These are phyloP conservation scores for Penicillium sp. DNA, from an alignment of 2,329 filamentous ascomycete species.

Conservation along the genomic window DNA sequence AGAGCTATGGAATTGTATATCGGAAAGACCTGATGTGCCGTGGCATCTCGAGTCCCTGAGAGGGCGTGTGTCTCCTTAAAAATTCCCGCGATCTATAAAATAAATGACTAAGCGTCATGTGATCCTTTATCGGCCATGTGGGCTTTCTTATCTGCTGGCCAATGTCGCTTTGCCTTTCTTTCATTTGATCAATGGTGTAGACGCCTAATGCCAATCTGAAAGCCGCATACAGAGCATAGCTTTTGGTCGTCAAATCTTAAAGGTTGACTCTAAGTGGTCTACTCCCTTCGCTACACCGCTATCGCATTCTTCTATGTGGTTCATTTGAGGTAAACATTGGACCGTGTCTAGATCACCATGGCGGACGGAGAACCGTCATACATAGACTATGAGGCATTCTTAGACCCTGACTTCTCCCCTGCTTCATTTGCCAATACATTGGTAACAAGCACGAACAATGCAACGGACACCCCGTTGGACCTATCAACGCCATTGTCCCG, in stretches of 20 bases:
- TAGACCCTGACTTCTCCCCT: constrained; percentile 76
- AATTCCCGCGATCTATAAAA: background rate
- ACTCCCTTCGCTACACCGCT: background rate
- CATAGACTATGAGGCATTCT: constrained; percentile 91
- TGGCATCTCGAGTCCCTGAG: too few relatives aligned
- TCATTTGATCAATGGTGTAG: background rate
- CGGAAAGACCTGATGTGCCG: too few relatives aligned
- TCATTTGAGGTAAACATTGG: background rate
- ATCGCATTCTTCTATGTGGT: constrained; percentile 1
- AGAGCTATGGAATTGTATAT: too few relatives aligned
- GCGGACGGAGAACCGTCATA: constrained; percentile 62
- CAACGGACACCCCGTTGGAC: constrained; percentile 83
- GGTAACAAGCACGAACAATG: constrained; percentile 85
- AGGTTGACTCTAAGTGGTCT: background rate
- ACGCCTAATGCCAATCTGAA: constrained; percentile 3
- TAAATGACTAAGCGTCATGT: constrained; percentile 9
- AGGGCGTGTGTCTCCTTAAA: too few relatives aligned
- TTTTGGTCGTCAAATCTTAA: background rate
- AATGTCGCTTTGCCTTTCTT: constrained; percentile 5
- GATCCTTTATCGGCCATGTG: constrained; percentile 10
- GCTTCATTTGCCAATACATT: constrained; percentile 82
- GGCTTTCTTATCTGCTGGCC: constrained; percentile 7
- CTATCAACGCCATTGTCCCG: constrained; percentile 89
- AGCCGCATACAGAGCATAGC: background rate
- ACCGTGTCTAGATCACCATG: constrained; percentile 27